Evolutionary conservation across 2,329 filamentous ascomycete species (phyloP).

Genomic region (Colletotrichum coccodes): DNA sequence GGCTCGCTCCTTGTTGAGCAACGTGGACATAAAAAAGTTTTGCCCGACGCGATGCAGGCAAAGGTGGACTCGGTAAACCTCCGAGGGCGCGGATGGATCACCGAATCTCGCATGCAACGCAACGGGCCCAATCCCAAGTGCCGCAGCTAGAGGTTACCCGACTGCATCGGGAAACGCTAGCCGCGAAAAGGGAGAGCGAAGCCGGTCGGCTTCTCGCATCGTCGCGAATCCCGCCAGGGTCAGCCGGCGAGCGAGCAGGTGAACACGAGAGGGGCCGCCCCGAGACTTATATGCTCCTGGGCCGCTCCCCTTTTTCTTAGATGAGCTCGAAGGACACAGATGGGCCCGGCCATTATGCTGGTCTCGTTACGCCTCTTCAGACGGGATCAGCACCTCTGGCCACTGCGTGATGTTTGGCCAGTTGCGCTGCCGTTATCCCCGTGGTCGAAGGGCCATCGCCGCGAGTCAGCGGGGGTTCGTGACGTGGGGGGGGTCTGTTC

Average conservation of each 20-base stretch:
- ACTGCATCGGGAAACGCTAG: not conserved
- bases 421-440: slow-evolving; percentile 1
- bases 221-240: slow-evolving; percentile 2
- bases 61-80: slow-evolving; percentile 21
- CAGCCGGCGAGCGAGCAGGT: not conserved
- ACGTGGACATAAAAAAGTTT: slow-evolving; percentile 12
- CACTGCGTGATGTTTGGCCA: no score
- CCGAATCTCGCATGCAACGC: slow-evolving; percentile 21
- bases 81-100: slow-evolving; percentile 26
- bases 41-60: not conserved
- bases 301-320: not conserved
- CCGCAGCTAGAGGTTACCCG: not conserved
- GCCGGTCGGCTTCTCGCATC: slow-evolving; percentile 7
- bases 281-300: not conserved
- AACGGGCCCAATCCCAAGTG: slow-evolving; percentile 8
- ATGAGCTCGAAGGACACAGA: not conserved
- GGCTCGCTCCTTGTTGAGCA: slow-evolving; percentile 17
- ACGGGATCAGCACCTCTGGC: not conserved
- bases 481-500: slow-evolving; percentile 29
- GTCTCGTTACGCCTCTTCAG: not conserved
- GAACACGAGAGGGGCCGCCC: not conserved
- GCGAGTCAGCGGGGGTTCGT: slow-evolving; percentile 29
- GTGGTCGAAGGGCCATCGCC: not conserved
- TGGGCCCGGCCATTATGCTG: not conserved
- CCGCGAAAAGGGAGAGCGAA: slow-evolving; percentile 21